Evolutionary conservation across 2,329 filamentous ascomycete genomes (phyloP), one percentile per base, ranked within the genome.

Genomic region (Alternaria hordeiaustralica): DNA sequence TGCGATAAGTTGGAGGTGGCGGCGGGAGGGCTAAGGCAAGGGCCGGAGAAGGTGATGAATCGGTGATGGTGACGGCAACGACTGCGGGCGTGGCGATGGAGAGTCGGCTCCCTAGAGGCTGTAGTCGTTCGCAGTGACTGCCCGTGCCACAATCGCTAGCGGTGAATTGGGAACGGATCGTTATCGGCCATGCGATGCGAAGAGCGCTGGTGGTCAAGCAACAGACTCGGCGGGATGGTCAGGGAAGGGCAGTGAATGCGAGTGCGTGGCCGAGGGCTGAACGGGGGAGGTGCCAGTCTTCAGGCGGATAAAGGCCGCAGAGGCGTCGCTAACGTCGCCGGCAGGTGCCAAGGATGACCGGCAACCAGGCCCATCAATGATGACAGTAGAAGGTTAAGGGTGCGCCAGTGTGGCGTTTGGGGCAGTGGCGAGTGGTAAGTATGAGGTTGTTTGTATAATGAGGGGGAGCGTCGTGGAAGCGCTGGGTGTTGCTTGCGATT

Each of bases 31-130:
- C 11, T 41, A 50, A 23, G 23, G 46, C 1, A 43, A 36, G 36
- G 28, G 50, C 44, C 44, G 23, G 45, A 25, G 46, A 10, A 23
- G 44, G 25, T 59, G 60, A 55, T 30, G 41, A 49, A n/a, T 53
- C 13, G 33, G 58, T 45, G 56, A 66, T 73, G 73, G 69, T 73
- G 72, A 73, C 65, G 71, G 74, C 63, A 60, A 71, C 65, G 70
- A 73, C 58, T 69, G 64, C 61, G 64, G 59, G 36, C 60, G 73
- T 72, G 73, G 72, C 71, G 67, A 75, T 49, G 53, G 61, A 68
- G 70, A 56, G 63, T 57, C 60, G 58, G 66, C 60, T 57, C 61
- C 47, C 55, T 49, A 43, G 64, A 61, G 55, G 63, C 56, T 56
- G 65, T 53, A 63, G 41, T 50, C 47, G 55, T 45, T 43, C 50